Evolutionary conservation across 1,284 basidiomycete genomes (phyloP).

Genomic region (Golubevia pallescens): DNA sequence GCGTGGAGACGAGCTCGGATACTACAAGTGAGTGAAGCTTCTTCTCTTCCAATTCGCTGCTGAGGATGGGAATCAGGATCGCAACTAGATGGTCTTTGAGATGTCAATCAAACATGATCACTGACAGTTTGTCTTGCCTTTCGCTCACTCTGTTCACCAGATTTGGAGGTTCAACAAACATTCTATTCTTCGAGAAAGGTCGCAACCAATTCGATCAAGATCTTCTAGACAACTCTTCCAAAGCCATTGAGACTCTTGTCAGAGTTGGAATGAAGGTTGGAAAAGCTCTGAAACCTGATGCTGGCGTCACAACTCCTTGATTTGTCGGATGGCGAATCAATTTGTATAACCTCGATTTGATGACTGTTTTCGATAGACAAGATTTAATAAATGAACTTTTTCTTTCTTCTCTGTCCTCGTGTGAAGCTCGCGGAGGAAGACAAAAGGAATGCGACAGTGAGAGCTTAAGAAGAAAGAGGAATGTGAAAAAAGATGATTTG

Average conservation of each 20-base stretch:
- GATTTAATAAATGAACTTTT: no score
- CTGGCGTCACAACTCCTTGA: not conserved
- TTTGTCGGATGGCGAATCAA: not conserved
- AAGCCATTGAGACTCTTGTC: conserved; percentile 78
- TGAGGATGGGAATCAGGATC: no score
- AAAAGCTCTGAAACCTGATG: not conserved
- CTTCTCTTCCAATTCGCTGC: not conserved
- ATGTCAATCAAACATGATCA: no score
- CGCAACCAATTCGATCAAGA: conserved; percentile 88
- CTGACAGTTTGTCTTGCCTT: not conserved
- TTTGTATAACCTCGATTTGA: no score
- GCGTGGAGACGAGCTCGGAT: conserved; percentile 82
- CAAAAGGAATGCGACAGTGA: no score
- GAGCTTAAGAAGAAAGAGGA: no score
- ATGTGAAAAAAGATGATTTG: no score
- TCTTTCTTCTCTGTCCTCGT: no score
- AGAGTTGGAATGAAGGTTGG: conserved; percentile 86
- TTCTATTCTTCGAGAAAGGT: conserved; percentile 82
- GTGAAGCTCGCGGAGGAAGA: no score
- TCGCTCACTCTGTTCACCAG: conserved; percentile 7
- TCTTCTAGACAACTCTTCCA: conserved; percentile 76
- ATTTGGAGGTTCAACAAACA: conserved; percentile 80
- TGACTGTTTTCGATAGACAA: no score
- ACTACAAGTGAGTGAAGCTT: conserved; percentile 40
- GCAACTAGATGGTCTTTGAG: not conserved